Evolutionary conservation across 768 basidiomycete genomes (phyloP).

Genomic region (Trametes villosa): DNA sequence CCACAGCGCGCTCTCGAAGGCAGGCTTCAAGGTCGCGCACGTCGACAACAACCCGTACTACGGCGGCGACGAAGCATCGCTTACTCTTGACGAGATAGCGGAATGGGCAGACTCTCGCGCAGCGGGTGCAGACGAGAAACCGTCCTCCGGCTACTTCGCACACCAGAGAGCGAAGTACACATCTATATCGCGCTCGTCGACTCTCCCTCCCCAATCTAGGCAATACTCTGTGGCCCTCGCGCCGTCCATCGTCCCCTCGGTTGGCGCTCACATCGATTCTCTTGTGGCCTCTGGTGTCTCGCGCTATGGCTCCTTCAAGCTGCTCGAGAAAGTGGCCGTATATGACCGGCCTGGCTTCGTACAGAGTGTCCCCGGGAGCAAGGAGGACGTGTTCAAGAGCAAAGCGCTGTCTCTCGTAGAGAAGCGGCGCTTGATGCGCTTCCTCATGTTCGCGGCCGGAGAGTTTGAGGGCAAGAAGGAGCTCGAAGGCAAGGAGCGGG

Average conservation of each 20-base stretch:
- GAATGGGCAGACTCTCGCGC: constrained; percentile 60
- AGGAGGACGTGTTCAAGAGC: constrained; percentile 92
- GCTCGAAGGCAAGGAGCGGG: constrained; percentile 56
- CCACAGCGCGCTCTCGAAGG: constrained; percentile 82
- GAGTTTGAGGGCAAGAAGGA: constrained; percentile 72
- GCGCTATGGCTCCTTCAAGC: constrained; percentile 88
- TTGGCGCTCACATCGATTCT: constrained; percentile 78
- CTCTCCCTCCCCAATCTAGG: constrained; percentile 58
- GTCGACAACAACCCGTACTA: constrained; percentile 86
- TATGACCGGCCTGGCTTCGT: constrained; percentile 50
- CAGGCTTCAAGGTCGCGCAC: constrained; percentile 87
- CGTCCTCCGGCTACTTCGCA: constrained; percentile 28
- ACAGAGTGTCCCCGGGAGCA: constrained; percentile 82
- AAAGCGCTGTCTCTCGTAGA: constrained; percentile 76
- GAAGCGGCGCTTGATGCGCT: constrained; percentile 91
- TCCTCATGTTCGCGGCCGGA: constrained; percentile 78
- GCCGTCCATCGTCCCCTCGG: constrained; percentile 79
- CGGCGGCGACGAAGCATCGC: constrained; percentile 78
- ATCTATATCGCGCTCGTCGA: constrained; percentile 44
- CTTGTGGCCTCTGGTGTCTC: constrained; percentile 84
- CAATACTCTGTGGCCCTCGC: constrained; percentile 87
- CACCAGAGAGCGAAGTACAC: constrained; percentile 41
- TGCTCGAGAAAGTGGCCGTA: constrained; percentile 73
- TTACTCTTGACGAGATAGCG: constrained; percentile 80
- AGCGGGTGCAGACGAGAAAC: constrained; percentile 21